A percentile compares a stretch with the other conserved stretches of the same genome.
These are phyloP conservation scores for Pichia scutulata DNA, from an alignment of 805 yeast genomes.

Conservation along the genomic window DNA sequence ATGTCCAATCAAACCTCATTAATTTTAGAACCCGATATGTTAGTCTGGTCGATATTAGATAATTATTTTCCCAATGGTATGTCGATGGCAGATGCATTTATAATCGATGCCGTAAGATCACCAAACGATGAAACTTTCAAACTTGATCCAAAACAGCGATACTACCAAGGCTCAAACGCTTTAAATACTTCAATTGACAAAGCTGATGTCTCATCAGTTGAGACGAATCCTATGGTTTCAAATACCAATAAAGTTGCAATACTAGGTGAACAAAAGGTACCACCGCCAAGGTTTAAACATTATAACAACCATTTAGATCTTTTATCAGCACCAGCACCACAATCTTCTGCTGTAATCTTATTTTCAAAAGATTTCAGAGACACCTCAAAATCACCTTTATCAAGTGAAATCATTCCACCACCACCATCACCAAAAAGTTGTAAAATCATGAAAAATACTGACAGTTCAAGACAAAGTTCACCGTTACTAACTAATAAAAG, in stretches of 20 bases:
- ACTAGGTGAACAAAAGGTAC: slow-evolving; percentile 24
- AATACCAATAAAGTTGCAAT: slow-evolving; percentile 19
- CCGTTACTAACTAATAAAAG: not conserved
- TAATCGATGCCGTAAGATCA: slow-evolving; percentile 35
- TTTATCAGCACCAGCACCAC: slow-evolving; percentile 11
- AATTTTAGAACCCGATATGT: slow-evolving; percentile 51
- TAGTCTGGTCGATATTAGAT: slow-evolving; percentile 52
- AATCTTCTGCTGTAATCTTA: slow-evolving; percentile 39
- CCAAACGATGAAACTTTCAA: slow-evolving; percentile 24
- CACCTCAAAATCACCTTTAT: slow-evolving; percentile 16
- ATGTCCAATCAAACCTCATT: not conserved
- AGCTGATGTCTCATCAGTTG: not conserved
- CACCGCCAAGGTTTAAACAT: slow-evolving; percentile 22
- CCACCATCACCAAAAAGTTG: slow-evolving; percentile 6
- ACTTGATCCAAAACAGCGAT: not conserved
- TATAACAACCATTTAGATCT: slow-evolving; percentile 5
- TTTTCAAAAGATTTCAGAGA: slow-evolving; percentile 35
- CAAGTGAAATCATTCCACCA: not conserved
- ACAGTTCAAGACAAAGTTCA: not conserved
- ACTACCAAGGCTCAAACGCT: not conserved
- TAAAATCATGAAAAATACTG: not conserved
- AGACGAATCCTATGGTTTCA: not conserved
- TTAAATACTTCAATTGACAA: not conserved
- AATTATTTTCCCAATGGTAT: slow-evolving; percentile 59
- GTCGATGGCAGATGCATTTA: slow-evolving; percentile 55